Conservation (phyloP, 2,329 filamentous ascomycete genomes). For the Hymenoscyphus fraxineus region DNA sequence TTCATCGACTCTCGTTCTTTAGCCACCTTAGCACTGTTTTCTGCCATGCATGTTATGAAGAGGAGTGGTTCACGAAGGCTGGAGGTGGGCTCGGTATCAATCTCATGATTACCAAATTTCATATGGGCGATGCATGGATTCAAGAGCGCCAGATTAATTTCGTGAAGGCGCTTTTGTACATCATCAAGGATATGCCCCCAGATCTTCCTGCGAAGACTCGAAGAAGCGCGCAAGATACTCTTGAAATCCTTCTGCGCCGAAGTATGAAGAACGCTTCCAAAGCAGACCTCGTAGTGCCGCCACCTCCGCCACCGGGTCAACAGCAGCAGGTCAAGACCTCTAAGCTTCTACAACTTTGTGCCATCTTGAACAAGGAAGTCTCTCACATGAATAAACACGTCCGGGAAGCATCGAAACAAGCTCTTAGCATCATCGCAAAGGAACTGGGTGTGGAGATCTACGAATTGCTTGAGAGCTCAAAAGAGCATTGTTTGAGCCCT, state of each 20-base stretch:
- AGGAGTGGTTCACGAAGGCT: slow-evolving; percentile 98
- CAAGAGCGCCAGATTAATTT: slow-evolving; percentile 80
- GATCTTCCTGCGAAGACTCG: slow-evolving; percentile 90
- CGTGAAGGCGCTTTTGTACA: slow-evolving; percentile 86
- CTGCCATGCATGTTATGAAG: slow-evolving; percentile 91
- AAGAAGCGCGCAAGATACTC: slow-evolving; percentile 73
- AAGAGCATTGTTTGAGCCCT: slow-evolving; percentile 80
- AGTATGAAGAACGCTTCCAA: slow-evolving; percentile 78
- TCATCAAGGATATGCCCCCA: slow-evolving; percentile 96
- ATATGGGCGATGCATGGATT: slow-evolving; percentile 82
- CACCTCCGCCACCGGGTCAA: slow-evolving; percentile 50
- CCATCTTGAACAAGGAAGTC: slow-evolving; percentile 81
- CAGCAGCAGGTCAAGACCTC: slow-evolving; percentile 56
- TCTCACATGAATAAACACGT: slow-evolving; percentile 96
- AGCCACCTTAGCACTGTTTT: slow-evolving; percentile 76
- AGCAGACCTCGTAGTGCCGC: slow-evolving; percentile 60
- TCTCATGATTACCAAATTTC: slow-evolving; percentile 77
- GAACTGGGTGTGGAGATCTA: slow-evolving; percentile 75
- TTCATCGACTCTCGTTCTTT: slow-evolving; percentile 80
- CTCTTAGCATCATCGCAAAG: slow-evolving; percentile 76
- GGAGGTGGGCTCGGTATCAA: slow-evolving; percentile 89
- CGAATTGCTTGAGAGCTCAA: slow-evolving; percentile 85
- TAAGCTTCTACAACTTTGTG: slow-evolving; percentile 72
- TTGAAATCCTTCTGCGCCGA: slow-evolving; percentile 73
- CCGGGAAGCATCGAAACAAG: slow-evolving; percentile 77